A percentile compares a stretch with the other conserved stretches of the same genome.
Evolutionary conservation across 371 early-diverging fungal species (phyloP).

Genomic region (Circinella minor): DNA sequence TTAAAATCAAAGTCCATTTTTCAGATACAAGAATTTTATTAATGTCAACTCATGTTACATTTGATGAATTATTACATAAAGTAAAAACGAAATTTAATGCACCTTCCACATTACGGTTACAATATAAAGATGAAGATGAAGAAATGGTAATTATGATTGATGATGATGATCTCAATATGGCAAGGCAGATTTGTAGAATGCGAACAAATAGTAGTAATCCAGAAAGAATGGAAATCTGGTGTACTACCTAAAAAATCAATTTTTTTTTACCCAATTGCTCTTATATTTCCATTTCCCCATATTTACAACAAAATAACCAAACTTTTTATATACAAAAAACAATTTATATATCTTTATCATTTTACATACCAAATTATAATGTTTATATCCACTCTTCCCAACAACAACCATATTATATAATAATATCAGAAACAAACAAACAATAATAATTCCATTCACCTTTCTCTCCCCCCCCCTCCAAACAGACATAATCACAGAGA

Average conservation of each 20-base stretch:
- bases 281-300: too few species aligned
- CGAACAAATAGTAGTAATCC: background rate
- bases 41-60: slow-evolving; percentile 19
- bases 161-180: slow-evolving; percentile 90
- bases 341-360: too few species aligned
- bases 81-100: slow-evolving; percentile 27
- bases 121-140: slow-evolving; percentile 90
- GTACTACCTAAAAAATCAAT: slow-evolving; percentile 8
- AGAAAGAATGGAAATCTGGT: slow-evolving; percentile 17
- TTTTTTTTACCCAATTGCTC: too few species aligned
- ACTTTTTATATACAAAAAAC: too few species aligned
- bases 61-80: slow-evolving; percentile 25
- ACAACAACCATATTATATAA: too few species aligned
- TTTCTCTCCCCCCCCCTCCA: too few species aligned
- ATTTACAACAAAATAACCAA: too few species aligned
- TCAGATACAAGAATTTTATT: slow-evolving; percentile 22
- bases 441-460: too few species aligned
- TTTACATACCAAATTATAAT: too few species aligned
- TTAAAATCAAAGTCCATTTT: slow-evolving; percentile 29
- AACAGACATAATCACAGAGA: too few species aligned
- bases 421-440: too few species aligned
- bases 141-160: slow-evolving; percentile 89
- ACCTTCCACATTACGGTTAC: slow-evolving; percentile 55
- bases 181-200: slow-evolving; percentile 46
- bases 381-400: too few species aligned